phyloP scores from a whole-genome alignment of 345 rosid species.

The Chamaenerion angustifolium region DNA sequence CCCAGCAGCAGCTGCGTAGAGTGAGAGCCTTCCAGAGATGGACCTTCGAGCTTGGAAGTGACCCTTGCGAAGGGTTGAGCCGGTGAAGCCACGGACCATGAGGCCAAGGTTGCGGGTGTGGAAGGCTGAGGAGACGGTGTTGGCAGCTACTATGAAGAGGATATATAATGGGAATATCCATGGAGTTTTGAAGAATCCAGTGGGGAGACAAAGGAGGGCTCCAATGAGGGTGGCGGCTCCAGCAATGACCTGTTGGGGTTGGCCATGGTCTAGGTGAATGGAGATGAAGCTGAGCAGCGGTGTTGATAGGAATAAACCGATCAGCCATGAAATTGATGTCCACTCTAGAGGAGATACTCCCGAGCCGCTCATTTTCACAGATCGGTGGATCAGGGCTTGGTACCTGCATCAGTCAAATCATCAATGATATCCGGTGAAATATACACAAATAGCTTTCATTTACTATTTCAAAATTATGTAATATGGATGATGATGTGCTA shows the following conservation, averaged over 20 bases:
- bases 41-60: conserved; percentile 21
- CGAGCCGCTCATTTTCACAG: conserved; percentile 9
- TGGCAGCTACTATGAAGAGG: conserved; percentile 21
- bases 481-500: too few relatives aligned
- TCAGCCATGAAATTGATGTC: conserved; percentile 48
- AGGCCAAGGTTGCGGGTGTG: conserved; percentile 47
- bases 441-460: too few relatives aligned
- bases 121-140: conserved; percentile 23
- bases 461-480: too few relatives aligned
- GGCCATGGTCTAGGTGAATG: conserved; percentile 28
- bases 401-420: conserved; percentile 22
- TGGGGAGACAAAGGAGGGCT: conserved; percentile 39
- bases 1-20: conserved; percentile 37
- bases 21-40: conserved; percentile 45
- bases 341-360: conserved; percentile 42
- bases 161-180: conserved; percentile 40
- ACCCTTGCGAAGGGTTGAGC: conserved; percentile 11
- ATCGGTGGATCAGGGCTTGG: conserved; percentile 13
- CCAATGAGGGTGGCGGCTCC: conserved; percentile 39
- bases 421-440: too few relatives aligned
- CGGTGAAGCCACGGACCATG: conserved; percentile 31
- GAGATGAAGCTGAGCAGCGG: conserved; percentile 24
- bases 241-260: conserved; percentile 18
- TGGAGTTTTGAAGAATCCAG: conserved; percentile 35
- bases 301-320: conserved; percentile 27